phyloP scores from a whole-genome alignment of 2,329 filamentous ascomycete genomes.

The Botryotinia narcissicola region DNA sequence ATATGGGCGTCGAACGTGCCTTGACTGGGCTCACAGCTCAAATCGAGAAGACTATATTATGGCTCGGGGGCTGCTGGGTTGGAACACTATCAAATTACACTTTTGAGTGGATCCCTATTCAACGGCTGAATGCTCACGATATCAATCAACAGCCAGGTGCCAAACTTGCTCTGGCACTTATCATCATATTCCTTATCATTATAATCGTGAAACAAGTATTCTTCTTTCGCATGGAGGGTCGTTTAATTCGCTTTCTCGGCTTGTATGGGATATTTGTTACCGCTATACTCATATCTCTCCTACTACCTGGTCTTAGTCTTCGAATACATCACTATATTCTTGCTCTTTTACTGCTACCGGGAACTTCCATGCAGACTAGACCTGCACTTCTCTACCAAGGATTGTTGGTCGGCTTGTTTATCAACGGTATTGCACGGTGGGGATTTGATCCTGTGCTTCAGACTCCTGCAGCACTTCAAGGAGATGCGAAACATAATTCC shows the following conservation, averaged over 20 bases:
- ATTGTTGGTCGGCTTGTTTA: conserved; percentile 82
- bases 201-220: conserved; percentile 77
- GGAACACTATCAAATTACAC: conserved; percentile 94
- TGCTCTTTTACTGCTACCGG: conserved; percentile 79
- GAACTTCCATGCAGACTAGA: conserved; percentile 84
- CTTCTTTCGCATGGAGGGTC: conserved; percentile 81
- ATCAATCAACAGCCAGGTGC: conserved; percentile 87
- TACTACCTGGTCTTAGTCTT: conserved; percentile 73
- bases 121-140: conserved; percentile 87
- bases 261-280: conserved; percentile 69
- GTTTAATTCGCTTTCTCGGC: conserved; percentile 72
- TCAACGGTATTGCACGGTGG: conserved; percentile 93
- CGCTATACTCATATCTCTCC: conserved; percentile 67
- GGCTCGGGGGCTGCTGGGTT: conserved; percentile 87
- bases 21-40: conserved; percentile 74
- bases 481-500: conserved; percentile 63
- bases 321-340: conserved; percentile 96
- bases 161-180: conserved; percentile 73
- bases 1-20: conserved; percentile 72
- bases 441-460: conserved; percentile 88
- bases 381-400: conserved; percentile 86
- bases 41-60: conserved; percentile 84
- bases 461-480: conserved; percentile 69
- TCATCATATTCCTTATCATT: conserved; percentile 66
- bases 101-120: conserved; percentile 88